These are phyloP conservation scores for Irpex sp. DNA, from an alignment of 1,284 basidiomycete species.

Conservation along the genomic window DNA sequence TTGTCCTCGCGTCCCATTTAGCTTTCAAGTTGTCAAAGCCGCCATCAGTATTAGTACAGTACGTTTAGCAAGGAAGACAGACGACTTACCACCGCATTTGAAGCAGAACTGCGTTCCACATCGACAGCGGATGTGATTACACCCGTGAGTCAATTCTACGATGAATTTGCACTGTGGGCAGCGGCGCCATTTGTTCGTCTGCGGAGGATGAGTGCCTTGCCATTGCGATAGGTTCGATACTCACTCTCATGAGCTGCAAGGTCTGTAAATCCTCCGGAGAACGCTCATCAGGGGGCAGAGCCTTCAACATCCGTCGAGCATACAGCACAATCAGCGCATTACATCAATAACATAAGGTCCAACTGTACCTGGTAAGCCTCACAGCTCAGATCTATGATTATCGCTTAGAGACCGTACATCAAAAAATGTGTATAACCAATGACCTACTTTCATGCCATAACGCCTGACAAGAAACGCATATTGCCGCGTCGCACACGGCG, in stretches of 20 bases:
- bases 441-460: conserved; percentile 34
- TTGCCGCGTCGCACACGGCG: conserved; percentile 29
- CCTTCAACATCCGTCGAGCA: conserved; percentile 20
- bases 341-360: background rate
- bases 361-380: conserved; percentile 32
- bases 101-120: conserved; percentile 32
- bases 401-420: background rate
- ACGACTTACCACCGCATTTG: conserved; percentile 34
- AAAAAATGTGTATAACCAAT: background rate
- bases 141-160: conserved; percentile 31
- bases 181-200: conserved; percentile 38
- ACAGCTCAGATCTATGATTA: conserved; percentile 29
- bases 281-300: conserved; percentile 35
- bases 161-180: conserved; percentile 34
- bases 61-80: background rate
- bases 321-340: too few relatives aligned
- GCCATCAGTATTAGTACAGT: background rate
- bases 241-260: conserved; percentile 33
- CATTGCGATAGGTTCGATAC: background rate
- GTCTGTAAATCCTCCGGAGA: conserved; percentile 38
- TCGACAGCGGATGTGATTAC: conserved; percentile 35
- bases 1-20: conserved; percentile 22
- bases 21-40: conserved; percentile 16
- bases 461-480: conserved; percentile 35
- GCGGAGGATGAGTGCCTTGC: background rate